phyloP scores from a whole-genome alignment of 345 rosid species.

The Abelmoschus esculentus region DNA sequence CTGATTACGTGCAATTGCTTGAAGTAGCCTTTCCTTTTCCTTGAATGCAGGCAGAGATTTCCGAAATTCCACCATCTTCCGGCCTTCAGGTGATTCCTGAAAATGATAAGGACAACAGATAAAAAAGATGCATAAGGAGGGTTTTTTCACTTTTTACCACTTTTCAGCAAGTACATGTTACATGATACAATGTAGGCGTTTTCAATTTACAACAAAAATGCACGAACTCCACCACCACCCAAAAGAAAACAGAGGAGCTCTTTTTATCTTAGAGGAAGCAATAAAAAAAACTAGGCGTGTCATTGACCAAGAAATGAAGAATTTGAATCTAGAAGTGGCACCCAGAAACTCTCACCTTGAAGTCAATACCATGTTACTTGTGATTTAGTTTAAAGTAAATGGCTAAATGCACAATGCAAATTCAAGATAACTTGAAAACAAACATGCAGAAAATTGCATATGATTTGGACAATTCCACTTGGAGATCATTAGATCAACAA shows the following conservation, averaged over 20 bases:
- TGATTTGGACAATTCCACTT: background rate
- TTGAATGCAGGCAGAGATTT: constrained; percentile 79
- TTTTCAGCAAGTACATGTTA: background rate
- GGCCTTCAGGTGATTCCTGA: constrained; percentile 94
- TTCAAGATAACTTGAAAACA: background rate
- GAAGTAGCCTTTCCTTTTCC: constrained; percentile 89
- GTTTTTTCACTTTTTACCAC: background rate
- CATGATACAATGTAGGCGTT: background rate
- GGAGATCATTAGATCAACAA: background rate
- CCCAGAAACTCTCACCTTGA: background rate
- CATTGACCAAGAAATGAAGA: background rate
- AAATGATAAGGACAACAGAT: constrained; percentile 6
- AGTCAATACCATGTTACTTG: background rate
- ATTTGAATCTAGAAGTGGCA: background rate
- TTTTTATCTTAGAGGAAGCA: background rate
- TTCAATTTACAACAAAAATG: background rate
- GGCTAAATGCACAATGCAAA: background rate
- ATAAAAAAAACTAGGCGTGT: background rate
- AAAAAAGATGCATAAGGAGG: background rate
- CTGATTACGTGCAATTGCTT: constrained; percentile 97
- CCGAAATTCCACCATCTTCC: constrained; percentile 67
- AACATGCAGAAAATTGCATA: background rate
- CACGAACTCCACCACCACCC: too few relatives aligned
- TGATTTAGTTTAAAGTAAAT: constrained; percentile 1
- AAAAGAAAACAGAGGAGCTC: background rate